These are phyloP conservation scores for Cutaneotrichosporon curvatum DNA, from an alignment of 1,284 basidiomycete species.

Conservation along the genomic window DNA sequence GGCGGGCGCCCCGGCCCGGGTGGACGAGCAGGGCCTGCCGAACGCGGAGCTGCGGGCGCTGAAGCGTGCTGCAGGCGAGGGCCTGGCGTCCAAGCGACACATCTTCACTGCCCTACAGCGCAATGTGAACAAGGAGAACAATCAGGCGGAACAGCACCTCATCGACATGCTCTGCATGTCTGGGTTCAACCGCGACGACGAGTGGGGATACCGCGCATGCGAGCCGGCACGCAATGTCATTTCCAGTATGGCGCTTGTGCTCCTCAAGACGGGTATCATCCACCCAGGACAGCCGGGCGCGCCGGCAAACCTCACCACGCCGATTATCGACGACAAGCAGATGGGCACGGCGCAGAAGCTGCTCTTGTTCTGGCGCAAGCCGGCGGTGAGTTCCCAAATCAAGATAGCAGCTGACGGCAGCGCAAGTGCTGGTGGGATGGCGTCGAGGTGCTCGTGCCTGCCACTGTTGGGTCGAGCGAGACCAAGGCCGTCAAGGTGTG, in stretches of 20 bases:
- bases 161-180: constrained; percentile 99
- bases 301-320: constrained; percentile 18
- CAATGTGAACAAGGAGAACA: constrained; percentile 99
- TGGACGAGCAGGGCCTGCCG: constrained; percentile 66
- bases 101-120: constrained; percentile 97
- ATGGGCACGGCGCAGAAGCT: constrained; percentile 98
- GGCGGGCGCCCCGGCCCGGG: constrained; percentile 49
- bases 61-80: constrained; percentile 76
- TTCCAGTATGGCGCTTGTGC: constrained; percentile 91
- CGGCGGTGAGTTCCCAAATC: constrained; percentile 64
- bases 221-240: constrained; percentile 96
- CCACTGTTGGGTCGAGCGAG: constrained; percentile 45
- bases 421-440: constrained; percentile 99
- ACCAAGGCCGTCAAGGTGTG: constrained; percentile 71
- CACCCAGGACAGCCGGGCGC: constrained; percentile 50
- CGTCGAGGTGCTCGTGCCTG: constrained; percentile 73
- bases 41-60: constrained; percentile 67
- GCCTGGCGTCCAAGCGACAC: constrained; percentile 77
- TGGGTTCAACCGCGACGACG: constrained; percentile 91
- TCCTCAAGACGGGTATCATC: constrained; percentile 92
- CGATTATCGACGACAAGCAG: constrained; percentile 70
- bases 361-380: constrained; percentile 96
- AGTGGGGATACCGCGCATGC: constrained; percentile 93
- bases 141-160: constrained; percentile 95
- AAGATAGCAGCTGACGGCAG: constrained; percentile 47